Conservation (phyloP, 2,329 filamentous ascomycete genomes). For the Aspergillus candidus region DNA sequence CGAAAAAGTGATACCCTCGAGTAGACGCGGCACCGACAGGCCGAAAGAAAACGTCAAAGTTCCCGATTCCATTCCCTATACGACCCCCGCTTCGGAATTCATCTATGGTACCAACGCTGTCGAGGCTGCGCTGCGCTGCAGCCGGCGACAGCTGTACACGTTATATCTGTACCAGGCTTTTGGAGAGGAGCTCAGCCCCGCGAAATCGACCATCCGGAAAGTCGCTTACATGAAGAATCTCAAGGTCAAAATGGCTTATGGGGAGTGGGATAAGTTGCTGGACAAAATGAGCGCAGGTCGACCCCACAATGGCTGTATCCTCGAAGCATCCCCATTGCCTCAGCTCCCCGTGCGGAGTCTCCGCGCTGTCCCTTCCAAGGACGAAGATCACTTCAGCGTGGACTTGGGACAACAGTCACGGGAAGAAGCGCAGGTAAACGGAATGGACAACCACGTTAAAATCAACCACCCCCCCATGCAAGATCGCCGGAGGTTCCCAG, state of each 20-base stretch:
- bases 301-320: conserved; percentile 82
- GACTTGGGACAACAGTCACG: conserved; percentile 60
- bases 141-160: conserved; percentile 69
- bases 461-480: conserved; percentile 17
- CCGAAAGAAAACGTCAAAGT: conserved; percentile 31
- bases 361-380: conserved; percentile 42
- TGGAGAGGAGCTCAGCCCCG: conserved; percentile 47
- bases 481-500: conserved; percentile 28
- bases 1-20: conserved; percentile 1
- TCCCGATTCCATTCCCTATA: conserved; percentile 56
- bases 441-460: conserved; percentile 49
- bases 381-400: conserved; percentile 52
- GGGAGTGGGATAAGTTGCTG: conserved; percentile 60
- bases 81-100: conserved; percentile 84
- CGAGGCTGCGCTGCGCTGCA: conserved; percentile 65
- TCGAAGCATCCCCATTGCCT: conserved; percentile 81
- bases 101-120: conserved; percentile 81
- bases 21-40: conserved; percentile 18
- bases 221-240: conserved; percentile 43
- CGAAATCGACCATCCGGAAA: conserved; percentile 31
- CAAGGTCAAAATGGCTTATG: conserved; percentile 54
- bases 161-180: conserved; percentile 67
- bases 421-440: conserved; percentile 72
- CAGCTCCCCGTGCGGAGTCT: conserved; percentile 61
- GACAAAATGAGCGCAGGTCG: conserved; percentile 77